Percentiles rank a stretch among this genome's conserved stretches.
These are phyloP conservation scores for Apiospora saccharicola DNA, from an alignment of 2,329 filamentous ascomycete genomes.

Conservation along the genomic window DNA sequence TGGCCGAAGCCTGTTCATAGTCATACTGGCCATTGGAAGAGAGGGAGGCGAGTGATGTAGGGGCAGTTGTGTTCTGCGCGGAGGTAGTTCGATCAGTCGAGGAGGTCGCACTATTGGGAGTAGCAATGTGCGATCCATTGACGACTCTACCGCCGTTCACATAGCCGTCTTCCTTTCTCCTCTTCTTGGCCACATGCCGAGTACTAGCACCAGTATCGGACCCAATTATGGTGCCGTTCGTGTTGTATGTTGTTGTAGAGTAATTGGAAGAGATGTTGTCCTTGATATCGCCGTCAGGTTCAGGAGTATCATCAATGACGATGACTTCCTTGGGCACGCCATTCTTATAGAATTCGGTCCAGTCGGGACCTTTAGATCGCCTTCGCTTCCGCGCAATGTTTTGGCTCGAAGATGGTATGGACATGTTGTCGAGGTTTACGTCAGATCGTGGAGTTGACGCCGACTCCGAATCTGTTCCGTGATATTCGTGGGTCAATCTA, in stretches of 20 bases:
- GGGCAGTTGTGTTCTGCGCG: slow-evolving; percentile 82
- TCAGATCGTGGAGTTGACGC: slow-evolving; percentile 43
- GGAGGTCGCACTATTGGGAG: slow-evolving; percentile 74
- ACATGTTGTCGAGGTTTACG: slow-evolving; percentile 46
- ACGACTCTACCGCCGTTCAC: slow-evolving; percentile 68
- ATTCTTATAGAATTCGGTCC: slow-evolving; percentile 83
- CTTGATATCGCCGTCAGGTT: slow-evolving; percentile 55
- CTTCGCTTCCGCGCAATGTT: slow-evolving; percentile 58
- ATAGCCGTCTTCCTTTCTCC: slow-evolving; percentile 74
- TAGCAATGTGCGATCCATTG: slow-evolving; percentile 74
- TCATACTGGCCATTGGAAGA: slow-evolving; percentile 70
- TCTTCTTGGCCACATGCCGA: slow-evolving; percentile 73
- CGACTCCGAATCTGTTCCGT: slow-evolving; percentile 41
- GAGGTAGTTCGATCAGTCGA: slow-evolving; percentile 88
- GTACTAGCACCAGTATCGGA: slow-evolving; percentile 36
- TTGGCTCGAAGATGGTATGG: slow-evolving; percentile 40
- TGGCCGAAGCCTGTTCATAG: slow-evolving; percentile 64
- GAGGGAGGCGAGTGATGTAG: slow-evolving; percentile 81
- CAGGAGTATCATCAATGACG: slow-evolving; percentile 74
- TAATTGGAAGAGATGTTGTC: slow-evolving; percentile 41
- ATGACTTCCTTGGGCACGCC: slow-evolving; percentile 86
- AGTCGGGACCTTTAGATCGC: slow-evolving; percentile 73
- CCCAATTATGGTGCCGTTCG: slow-evolving; percentile 43
- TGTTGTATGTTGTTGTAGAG: slow-evolving; percentile 48
- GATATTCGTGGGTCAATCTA: slow-evolving; percentile 35